phyloP scores from a whole-genome alignment of 805 yeast genomes.

The Yamadazyma insecticola region DNA sequence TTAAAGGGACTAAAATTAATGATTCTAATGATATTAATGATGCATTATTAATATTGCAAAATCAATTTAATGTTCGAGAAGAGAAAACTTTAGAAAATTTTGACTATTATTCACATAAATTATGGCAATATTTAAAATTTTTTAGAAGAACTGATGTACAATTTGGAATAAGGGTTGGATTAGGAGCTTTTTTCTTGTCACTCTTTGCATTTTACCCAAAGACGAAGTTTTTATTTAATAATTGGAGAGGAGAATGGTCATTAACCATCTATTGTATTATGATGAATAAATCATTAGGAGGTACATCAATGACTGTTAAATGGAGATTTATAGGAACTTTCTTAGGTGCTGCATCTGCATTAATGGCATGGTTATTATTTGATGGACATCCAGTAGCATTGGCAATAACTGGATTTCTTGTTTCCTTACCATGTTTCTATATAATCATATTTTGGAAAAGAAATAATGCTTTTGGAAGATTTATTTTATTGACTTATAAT shows the following conservation, averaged over 20 bases:
- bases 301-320: constrained; percentile 73
- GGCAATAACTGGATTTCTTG: constrained; percentile 44
- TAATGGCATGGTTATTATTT: constrained; percentile 51
- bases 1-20: constrained; percentile 2
- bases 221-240: constrained; percentile 50
- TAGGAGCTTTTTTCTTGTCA: constrained; percentile 67
- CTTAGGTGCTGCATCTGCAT: constrained; percentile 64
- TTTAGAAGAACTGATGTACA: constrained; percentile 66
- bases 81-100: constrained; percentile 4
- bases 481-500: constrained; percentile 71
- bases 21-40: constrained; percentile 24
- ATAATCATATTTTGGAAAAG: constrained; percentile 66
- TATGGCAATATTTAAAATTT: constrained; percentile 49
- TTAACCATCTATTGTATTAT: constrained; percentile 75
- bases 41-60: constrained; percentile 27
- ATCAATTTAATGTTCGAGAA: constrained; percentile 15
- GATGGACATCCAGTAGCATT: constrained; percentile 53
- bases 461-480: constrained; percentile 62
- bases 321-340: constrained; percentile 74
- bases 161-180: constrained; percentile 74
- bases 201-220: constrained; percentile 60
- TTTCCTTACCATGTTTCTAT: constrained; percentile 45
- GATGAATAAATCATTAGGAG: constrained; percentile 83
- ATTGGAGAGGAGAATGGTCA: constrained; percentile 84
- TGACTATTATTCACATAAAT: constrained; percentile 13